These are phyloP conservation scores for Paxillus ammoniavirescens DNA, from an alignment of 768 basidiomycete genomes.

Conservation along the genomic window DNA sequence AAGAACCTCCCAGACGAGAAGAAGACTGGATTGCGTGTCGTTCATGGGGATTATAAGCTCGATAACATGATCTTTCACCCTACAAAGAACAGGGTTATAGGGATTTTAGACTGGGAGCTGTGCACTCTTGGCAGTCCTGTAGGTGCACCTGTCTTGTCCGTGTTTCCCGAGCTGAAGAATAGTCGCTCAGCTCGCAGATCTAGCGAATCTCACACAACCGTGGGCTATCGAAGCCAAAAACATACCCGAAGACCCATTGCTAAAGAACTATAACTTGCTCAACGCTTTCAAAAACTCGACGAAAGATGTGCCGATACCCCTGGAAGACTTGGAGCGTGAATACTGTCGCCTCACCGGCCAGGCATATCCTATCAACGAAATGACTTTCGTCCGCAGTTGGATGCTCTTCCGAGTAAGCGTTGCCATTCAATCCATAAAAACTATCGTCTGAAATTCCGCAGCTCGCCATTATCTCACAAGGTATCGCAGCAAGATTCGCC, in stretches of 20 bases:
- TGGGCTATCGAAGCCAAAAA: conserved; percentile 60
- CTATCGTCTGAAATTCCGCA: conserved; percentile 24
- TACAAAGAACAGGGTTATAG: conserved; percentile 88
- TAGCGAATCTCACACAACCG: conserved; percentile 86
- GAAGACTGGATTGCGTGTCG: conserved; percentile 76
- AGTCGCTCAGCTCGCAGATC: conserved; percentile 66
- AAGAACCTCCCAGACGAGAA: conserved; percentile 73
- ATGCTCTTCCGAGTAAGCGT: conserved; percentile 72
- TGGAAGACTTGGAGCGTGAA: conserved; percentile 78
- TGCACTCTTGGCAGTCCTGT: conserved; percentile 93
- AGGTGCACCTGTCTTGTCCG: conserved; percentile 24
- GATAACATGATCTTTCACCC: conserved; percentile 96
- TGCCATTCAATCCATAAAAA: not conserved
- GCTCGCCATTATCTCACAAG: conserved; percentile 83
- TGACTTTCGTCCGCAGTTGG: conserved; percentile 83
- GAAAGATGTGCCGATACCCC: conserved; percentile 55
- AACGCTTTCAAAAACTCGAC: conserved; percentile 64
- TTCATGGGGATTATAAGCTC: conserved; percentile 98
- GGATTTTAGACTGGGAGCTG: conserved; percentile 96
- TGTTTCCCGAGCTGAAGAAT: not conserved
- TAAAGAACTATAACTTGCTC: conserved; percentile 30
- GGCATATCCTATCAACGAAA: conserved; percentile 73
- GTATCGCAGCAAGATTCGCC: conserved; percentile 85
- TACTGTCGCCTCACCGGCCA: conserved; percentile 67
- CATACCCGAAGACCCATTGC: conserved; percentile 28